phyloP scores from a whole-genome alignment of 148 eudicot genomes.

The Amaranthus cruentus region DNA sequence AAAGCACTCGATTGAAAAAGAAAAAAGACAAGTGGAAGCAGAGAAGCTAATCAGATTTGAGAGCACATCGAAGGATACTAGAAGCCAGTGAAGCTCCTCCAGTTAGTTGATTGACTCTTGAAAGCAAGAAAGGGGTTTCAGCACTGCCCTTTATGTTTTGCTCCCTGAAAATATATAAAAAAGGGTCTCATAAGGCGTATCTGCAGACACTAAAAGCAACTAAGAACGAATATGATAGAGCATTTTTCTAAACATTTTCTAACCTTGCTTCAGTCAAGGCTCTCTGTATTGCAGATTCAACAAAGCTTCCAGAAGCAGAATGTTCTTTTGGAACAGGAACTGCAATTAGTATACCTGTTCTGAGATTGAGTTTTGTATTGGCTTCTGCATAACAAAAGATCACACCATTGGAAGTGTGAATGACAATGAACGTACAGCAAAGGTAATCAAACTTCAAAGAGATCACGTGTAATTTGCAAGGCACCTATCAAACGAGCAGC shows the following conservation, averaged over 20 bases:
- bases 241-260: constrained; percentile 1
- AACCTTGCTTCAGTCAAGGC: constrained; percentile 84
- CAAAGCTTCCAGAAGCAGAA: constrained; percentile 70
- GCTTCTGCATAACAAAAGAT: constrained; percentile 43
- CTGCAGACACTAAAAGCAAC: background rate
- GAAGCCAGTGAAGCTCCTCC: constrained; percentile 96
- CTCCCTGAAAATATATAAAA: constrained; percentile 47
- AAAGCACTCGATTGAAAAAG: background rate
- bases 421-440: background rate
- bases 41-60: background rate
- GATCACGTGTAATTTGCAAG: background rate
- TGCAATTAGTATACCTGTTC: constrained; percentile 75
- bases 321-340: constrained; percentile 91
- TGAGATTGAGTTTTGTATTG: constrained; percentile 56
- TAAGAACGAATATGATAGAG: background rate
- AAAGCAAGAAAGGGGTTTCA: constrained; percentile 94
- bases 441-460: background rate
- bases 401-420: constrained; percentile 6
- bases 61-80: constrained; percentile 60
- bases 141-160: constrained; percentile 78
- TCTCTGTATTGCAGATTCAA: constrained; percentile 83
- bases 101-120: constrained; percentile 82
- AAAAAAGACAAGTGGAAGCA: background rate
- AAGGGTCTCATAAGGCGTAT: background rate
- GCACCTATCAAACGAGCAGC: constrained; percentile 84